Evolutionary conservation across 2,329 filamentous ascomycete genomes (phyloP).

Genomic region (Penicillium sp.): DNA sequence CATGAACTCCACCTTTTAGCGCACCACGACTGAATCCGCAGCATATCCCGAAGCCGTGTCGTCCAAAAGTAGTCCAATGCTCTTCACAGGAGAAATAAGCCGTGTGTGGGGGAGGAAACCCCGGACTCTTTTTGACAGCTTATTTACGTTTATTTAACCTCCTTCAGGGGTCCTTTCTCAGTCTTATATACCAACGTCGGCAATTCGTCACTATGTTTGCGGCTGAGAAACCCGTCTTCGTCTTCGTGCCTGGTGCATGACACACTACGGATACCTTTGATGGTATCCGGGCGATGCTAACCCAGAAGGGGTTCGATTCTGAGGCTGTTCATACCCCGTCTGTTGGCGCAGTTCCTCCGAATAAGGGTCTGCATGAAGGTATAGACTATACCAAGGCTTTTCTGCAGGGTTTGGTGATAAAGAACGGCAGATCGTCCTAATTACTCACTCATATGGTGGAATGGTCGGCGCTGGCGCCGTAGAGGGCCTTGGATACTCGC

Average conservation of each 20-base stretch:
- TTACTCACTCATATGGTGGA: slow-evolving; percentile 33
- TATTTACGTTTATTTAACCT: background rate
- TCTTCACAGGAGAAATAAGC: background rate
- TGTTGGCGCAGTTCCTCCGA: slow-evolving; percentile 22
- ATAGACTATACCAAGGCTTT: slow-evolving; percentile 28
- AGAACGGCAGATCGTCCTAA: slow-evolving; percentile 24
- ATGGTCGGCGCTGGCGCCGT: slow-evolving; percentile 27
- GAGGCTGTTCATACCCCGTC: slow-evolving; percentile 27
- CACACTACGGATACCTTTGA: slow-evolving; percentile 36
- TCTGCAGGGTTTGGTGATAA: slow-evolving; percentile 27
- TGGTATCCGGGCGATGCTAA: slow-evolving; percentile 27
- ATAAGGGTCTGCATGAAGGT: slow-evolving; percentile 34
- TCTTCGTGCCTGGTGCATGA: slow-evolving; percentile 38
- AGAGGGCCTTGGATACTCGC: slow-evolving; percentile 24
- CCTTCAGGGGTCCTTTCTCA: background rate
- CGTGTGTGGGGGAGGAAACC: too few relatives aligned
- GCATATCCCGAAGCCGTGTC: background rate
- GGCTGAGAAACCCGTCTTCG: background rate
- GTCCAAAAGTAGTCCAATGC: too few relatives aligned
- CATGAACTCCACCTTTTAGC: background rate
- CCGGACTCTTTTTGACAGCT: background rate
- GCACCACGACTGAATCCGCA: background rate
- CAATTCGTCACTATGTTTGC: background rate
- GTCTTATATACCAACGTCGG: background rate
- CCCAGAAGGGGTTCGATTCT: slow-evolving; percentile 29